phyloP scores from a whole-genome alignment of 2,329 filamentous ascomycete genomes.

The Curvularia sp. region DNA sequence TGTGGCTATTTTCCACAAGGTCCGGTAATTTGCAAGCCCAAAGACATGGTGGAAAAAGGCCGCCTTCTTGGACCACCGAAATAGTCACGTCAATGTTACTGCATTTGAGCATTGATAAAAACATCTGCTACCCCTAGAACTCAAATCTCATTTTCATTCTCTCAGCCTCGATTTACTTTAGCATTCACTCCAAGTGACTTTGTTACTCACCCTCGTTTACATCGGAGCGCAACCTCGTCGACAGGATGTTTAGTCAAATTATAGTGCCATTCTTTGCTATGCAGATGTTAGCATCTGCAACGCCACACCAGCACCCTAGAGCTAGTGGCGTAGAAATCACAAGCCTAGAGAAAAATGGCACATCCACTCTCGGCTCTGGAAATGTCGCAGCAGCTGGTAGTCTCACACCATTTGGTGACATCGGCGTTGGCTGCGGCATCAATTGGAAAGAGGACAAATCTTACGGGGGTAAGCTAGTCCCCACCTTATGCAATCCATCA shows the following conservation, averaged over 20 bases:
- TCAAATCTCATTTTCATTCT: neutral
- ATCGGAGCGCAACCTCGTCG: neutral
- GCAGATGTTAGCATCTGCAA: slow-evolving; percentile 11
- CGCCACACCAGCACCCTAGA: slow-evolving; percentile 4
- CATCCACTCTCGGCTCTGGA: slow-evolving; percentile 14
- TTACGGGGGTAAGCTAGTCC: slow-evolving; percentile 14
- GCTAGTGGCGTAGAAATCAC: slow-evolving; percentile 11
- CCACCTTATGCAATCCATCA: neutral
- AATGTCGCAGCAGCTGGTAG: slow-evolving; percentile 19
- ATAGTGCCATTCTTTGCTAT: slow-evolving; percentile 6
- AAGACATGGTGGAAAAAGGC: slow-evolving; percentile 2
- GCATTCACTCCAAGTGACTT: neutral
- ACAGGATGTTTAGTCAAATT: slow-evolving; percentile 9
- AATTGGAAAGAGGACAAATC: slow-evolving; percentile 18
- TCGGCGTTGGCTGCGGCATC: slow-evolving; percentile 22
- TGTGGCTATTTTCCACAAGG: neutral
- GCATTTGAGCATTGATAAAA: neutral
- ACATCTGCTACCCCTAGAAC: neutral
- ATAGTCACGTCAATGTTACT: neutral
- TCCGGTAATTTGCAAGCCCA: neutral
- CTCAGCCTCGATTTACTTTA: neutral
- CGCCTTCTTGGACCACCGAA: neutral
- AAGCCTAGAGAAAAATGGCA: slow-evolving; percentile 14
- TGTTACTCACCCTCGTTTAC: neutral
- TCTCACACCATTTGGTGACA: slow-evolving; percentile 18